Evolutionary conservation across 2,329 filamentous ascomycete species (phyloP), one percentile per base, ranked within the genome.

Genomic region (Eurotiales sp.): DNA sequence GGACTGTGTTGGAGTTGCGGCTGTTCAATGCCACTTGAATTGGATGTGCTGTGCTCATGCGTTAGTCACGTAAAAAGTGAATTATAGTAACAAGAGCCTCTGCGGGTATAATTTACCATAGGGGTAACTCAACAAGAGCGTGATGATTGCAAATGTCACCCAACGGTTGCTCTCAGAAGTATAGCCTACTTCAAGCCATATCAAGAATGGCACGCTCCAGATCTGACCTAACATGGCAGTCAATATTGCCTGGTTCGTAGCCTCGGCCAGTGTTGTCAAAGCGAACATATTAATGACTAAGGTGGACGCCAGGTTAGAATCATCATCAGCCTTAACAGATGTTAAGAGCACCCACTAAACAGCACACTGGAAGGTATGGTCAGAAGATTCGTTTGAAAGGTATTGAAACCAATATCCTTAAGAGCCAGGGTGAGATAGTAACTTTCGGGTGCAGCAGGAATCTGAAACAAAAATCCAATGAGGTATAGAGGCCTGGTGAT

Each of bases 341-440:
- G 3, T 34, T n/a, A 5, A 34, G 14, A 34, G n/a, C 10, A 34
- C 30, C 14, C 14, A 32, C 29, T 32, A 32, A 32, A 32, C 14
- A 32, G 29, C 29, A 32, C 29, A 32, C 29, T 32, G 29, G 29
- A 32, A 34, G 14, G 30, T 15, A 85, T 83, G 2, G 81, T 81
- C 17, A 87, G 74, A 55, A 87, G 72, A 58, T 85, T 87, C 25
- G 77, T 79, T 34, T 80, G 68, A 60, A 86, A 80, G 1, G 79
- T 81, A 45, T 67, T 68, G 66, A 83, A 84, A 10, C 74, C 81
- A 4, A 84, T 67, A 3, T 77, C 72, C 54, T 77, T 78, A 1
- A 78, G 59, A 43, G 69, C 58, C 8, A 73, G 58, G 15, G 69
- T 72, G 43, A 74, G 63, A 42, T 74, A 74, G 42, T 50, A 63